Conservation (phyloP, 1,284 basidiomycete genomes). For the Cystobasidiaceae sp. region DNA sequence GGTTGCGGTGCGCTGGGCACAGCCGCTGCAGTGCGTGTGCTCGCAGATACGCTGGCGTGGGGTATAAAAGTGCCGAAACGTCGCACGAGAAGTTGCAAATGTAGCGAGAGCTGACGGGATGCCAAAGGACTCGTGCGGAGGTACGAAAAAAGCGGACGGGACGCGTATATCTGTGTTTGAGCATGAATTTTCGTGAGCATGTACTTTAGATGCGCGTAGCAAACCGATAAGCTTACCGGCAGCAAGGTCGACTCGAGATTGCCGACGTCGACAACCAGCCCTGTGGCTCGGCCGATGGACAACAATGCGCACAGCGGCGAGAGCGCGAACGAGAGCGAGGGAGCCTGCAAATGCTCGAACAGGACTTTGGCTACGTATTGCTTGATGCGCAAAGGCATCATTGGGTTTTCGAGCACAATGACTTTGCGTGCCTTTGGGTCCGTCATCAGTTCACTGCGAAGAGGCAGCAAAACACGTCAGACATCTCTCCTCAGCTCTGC, state of each 20-base stretch:
- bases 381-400: conserved; percentile 79
- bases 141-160: conserved; percentile 74
- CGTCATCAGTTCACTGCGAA: conserved; percentile 67
- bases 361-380: conserved; percentile 77
- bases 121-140: conserved; percentile 76
- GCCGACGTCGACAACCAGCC: conserved; percentile 86
- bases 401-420: conserved; percentile 81
- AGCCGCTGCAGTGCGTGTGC: conserved; percentile 38
- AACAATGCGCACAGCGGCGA: conserved; percentile 77
- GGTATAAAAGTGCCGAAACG: conserved; percentile 74
- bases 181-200: neutral
- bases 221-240: conserved; percentile 58
- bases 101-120: conserved; percentile 64
- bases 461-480: neutral
- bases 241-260: conserved; percentile 81
- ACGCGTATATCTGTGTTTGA: conserved; percentile 67
- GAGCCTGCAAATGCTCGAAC: conserved; percentile 86
- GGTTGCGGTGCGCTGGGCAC: neutral
- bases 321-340: conserved; percentile 85
- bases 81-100: conserved; percentile 69
- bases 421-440: conserved; percentile 92
- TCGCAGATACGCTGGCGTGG: conserved; percentile 52
- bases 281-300: conserved; percentile 79
- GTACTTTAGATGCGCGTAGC: neutral
- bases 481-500: neutral